Percentiles rank a stretch among this genome's conserved stretches.
These are phyloP conservation scores for Calamus simplicifolius DNA, from an alignment of 176 grass and related monocot species.

Conservation along the genomic window DNA sequence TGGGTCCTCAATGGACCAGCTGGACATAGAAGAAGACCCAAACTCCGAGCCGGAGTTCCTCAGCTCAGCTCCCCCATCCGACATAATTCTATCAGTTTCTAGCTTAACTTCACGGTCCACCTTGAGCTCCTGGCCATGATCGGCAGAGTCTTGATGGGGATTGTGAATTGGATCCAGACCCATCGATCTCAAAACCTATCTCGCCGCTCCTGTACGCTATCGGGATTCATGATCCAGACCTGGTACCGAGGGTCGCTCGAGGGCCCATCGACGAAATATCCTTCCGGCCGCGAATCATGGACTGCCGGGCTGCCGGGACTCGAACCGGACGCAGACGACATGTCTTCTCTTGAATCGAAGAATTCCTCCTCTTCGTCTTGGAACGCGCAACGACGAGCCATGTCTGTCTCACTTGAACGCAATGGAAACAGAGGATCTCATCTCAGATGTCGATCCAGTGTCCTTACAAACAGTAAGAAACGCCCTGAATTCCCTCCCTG, in stretches of 20 bases:
- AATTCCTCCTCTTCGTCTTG: conserved; percentile 27
- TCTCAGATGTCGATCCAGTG: neutral
- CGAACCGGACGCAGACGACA: conserved; percentile 43
- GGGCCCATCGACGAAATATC: conserved; percentile 3
- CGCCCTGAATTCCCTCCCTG: too few species aligned
- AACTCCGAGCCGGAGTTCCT: conserved; percentile 8
- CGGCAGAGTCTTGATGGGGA: neutral
- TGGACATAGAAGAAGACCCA: conserved; percentile 19
- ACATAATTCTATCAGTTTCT: conserved; percentile 4
- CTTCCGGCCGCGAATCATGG: neutral
- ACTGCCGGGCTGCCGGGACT: conserved; percentile 31
- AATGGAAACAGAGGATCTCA: neutral
- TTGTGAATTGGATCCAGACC: conserved; percentile 22
- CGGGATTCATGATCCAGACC: conserved; percentile 46
- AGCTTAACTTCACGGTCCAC: conserved; percentile 1
- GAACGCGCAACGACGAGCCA: conserved; percentile 18
- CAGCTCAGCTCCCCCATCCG: neutral
- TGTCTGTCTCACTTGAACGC: conserved; percentile 18
- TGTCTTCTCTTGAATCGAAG: conserved; percentile 69
- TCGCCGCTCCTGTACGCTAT: conserved; percentile 51
- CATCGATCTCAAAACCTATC: conserved; percentile 42
- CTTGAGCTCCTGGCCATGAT: conserved; percentile 3
- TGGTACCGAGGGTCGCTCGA: conserved; percentile 16
- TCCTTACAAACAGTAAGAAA: neutral
- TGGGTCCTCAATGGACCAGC: conserved; percentile 20